Percentiles rank a stretch among this genome's conserved stretches.
These are phyloP conservation scores for Fagopyrum homotropicum DNA, from an alignment of 148 eudicot species.

Conservation along the genomic window DNA sequence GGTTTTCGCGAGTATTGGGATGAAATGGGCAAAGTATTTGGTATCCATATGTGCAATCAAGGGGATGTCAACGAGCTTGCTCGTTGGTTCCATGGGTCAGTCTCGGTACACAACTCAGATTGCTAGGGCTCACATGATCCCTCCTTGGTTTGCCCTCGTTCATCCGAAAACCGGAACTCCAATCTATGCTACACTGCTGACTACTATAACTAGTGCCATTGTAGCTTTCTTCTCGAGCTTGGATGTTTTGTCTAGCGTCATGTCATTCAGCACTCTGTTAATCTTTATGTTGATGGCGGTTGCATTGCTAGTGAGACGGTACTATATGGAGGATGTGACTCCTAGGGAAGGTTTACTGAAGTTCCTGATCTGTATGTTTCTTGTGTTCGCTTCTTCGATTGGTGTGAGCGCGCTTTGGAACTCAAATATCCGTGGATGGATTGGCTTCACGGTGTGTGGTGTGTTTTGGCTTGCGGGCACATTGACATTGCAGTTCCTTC, in stretches of 20 bases:
- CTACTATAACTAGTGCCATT: conserved; percentile 50
- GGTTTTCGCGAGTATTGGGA: conserved; percentile 63
- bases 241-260: conserved; percentile 77
- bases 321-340: conserved; percentile 62
- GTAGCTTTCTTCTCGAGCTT: conserved; percentile 75
- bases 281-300: conserved; percentile 94
- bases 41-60: conserved; percentile 71
- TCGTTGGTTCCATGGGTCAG: conserved; percentile 82
- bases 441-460: conserved; percentile 42
- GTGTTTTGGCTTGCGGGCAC: conserved; percentile 60
- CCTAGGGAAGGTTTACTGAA: conserved; percentile 31
- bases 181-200: conserved; percentile 63
- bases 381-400: conserved; percentile 49
- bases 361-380: conserved; percentile 37
- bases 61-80: conserved; percentile 90
- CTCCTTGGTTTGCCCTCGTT: conserved; percentile 79
- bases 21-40: conserved; percentile 88
- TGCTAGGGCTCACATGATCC: conserved; percentile 89
- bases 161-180: conserved; percentile 90
- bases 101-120: conserved; percentile 91
- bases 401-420: conserved; percentile 56
- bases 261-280: conserved; percentile 77
- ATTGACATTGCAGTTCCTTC: conserved; percentile 47
- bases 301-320: conserved; percentile 77
- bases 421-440: conserved; percentile 32